Evolutionary conservation across 2,329 filamentous ascomycete species (phyloP).

Genomic region (Pseudogymnoascus pannorum): DNA sequence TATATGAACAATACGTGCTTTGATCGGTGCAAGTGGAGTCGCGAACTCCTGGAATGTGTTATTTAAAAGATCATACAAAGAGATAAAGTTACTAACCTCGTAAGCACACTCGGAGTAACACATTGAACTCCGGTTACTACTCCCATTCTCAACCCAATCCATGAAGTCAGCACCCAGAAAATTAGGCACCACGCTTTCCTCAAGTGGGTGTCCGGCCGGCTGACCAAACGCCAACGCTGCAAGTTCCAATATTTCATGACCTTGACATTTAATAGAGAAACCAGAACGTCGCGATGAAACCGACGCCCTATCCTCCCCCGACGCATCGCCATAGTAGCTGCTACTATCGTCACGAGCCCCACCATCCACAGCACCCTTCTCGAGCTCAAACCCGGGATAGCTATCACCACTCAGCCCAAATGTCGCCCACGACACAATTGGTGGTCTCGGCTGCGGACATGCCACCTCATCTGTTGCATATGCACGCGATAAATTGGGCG

Average conservation of each 20-base stretch:
- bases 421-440: slow-evolving; percentile 12
- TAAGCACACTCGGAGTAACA: slow-evolving; percentile 17
- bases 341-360: neutral
- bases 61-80: slow-evolving; percentile 3
- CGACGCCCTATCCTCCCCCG: neutral
- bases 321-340: neutral
- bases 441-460: slow-evolving; percentile 12
- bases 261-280: neutral
- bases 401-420: slow-evolving; percentile 16
- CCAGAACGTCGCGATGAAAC: neutral
- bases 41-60: slow-evolving; percentile 18
- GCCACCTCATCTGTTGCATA: slow-evolving; percentile 15
- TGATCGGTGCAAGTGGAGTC: slow-evolving; percentile 20
- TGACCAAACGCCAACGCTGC: neutral
- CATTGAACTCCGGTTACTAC: slow-evolving; percentile 12
- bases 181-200: slow-evolving; percentile 3
- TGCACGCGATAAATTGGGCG: slow-evolving; percentile 16
- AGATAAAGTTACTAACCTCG: slow-evolving; percentile 16
- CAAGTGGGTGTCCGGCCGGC: neutral
- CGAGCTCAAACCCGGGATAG: slow-evolving; percentile 9
- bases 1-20: slow-evolving; percentile 22
- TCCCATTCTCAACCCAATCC: slow-evolving; percentile 22
- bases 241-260: neutral
- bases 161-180: slow-evolving; percentile 14
- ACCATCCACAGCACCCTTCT: neutral